A percentile compares a stretch with the other conserved stretches of the same genome.
Evolutionary conservation across 164 flowering plant species (phyloP).

Genomic region (Aristolochia fimbriata): DNA sequence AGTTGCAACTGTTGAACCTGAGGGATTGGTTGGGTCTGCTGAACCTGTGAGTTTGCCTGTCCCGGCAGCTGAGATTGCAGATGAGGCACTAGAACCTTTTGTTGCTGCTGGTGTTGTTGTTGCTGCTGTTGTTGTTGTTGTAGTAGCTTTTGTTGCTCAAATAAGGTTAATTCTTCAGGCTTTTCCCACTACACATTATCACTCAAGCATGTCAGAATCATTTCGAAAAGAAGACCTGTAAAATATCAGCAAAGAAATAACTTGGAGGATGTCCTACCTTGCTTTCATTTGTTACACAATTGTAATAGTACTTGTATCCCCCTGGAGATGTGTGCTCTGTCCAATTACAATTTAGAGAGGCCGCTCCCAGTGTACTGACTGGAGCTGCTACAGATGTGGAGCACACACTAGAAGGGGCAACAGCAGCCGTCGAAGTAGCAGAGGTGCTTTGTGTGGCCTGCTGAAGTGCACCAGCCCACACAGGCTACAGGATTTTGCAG

Average conservation of each 20-base stretch:
- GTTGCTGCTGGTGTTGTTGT: slow-evolving; percentile 27
- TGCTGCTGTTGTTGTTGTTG: slow-evolving; percentile 16
- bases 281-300: slow-evolving; percentile 72
- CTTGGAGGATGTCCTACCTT: slow-evolving; percentile 30
- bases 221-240: neutral
- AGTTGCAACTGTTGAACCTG: slow-evolving; percentile 42
- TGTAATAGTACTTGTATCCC: slow-evolving; percentile 85
- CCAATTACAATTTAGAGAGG: slow-evolving; percentile 63
- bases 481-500: slow-evolving; percentile 18
- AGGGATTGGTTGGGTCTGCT: slow-evolving; percentile 36
- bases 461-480: slow-evolving; percentile 41
- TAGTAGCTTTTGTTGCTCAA: slow-evolving; percentile 41
- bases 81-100: slow-evolving; percentile 33
- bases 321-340: slow-evolving; percentile 96
- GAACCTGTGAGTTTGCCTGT: slow-evolving; percentile 27
- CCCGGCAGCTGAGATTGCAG: slow-evolving; percentile 30
- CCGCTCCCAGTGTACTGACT: slow-evolving; percentile 16
- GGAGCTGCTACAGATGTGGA: slow-evolving; percentile 22
- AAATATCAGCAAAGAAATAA: neutral
- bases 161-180: slow-evolving; percentile 65
- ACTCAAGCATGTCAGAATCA: slow-evolving; percentile 2
- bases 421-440: slow-evolving; percentile 29
- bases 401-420: slow-evolving; percentile 33
- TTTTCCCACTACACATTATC: slow-evolving; percentile 73
- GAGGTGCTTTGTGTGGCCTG: slow-evolving; percentile 33